These are phyloP conservation scores for Iris macrosiphon DNA, from an alignment of 106 monocot genomes.

Conservation along the genomic window DNA sequence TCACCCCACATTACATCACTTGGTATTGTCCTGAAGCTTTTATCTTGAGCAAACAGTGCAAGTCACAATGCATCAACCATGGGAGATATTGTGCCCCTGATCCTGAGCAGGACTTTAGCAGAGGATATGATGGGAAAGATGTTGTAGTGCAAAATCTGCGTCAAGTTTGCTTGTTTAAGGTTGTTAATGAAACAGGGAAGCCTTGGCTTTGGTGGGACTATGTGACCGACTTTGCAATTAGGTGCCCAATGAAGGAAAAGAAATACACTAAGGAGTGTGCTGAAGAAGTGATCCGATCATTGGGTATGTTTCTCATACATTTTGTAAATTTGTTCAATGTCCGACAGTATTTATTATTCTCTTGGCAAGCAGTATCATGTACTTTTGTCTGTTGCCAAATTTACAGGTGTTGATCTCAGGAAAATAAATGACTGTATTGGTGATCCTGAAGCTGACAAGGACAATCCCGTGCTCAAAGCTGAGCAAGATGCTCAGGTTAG, in stretches of 20 bases:
- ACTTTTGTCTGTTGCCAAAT: neutral
- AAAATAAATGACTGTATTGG: conserved; percentile 51
- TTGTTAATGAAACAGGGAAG: conserved; percentile 30
- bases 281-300: conserved; percentile 23
- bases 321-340: no score
- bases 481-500: conserved; percentile 61
- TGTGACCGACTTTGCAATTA: conserved; percentile 33
- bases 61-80: conserved; percentile 38
- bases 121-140: conserved; percentile 34
- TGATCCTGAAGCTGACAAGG: conserved; percentile 46
- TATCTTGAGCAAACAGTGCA: conserved; percentile 31
- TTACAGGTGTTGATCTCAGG: conserved; percentile 39
- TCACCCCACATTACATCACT: conserved; percentile 36
- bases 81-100: conserved; percentile 40
- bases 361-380: neutral
- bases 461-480: conserved; percentile 46
- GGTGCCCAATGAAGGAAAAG: conserved; percentile 36
- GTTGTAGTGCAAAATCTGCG: conserved; percentile 33
- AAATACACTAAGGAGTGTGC: conserved; percentile 31
- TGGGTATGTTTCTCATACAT: conserved; percentile 6
- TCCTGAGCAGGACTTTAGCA: conserved; percentile 35
- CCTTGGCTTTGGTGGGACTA: conserved; percentile 44
- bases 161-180: conserved; percentile 31
- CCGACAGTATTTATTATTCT: no score
- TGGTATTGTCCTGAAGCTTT: conserved; percentile 34